These are phyloP conservation scores for Candida montana DNA, from an alignment of 805 yeast genomes.

Conservation along the genomic window DNA sequence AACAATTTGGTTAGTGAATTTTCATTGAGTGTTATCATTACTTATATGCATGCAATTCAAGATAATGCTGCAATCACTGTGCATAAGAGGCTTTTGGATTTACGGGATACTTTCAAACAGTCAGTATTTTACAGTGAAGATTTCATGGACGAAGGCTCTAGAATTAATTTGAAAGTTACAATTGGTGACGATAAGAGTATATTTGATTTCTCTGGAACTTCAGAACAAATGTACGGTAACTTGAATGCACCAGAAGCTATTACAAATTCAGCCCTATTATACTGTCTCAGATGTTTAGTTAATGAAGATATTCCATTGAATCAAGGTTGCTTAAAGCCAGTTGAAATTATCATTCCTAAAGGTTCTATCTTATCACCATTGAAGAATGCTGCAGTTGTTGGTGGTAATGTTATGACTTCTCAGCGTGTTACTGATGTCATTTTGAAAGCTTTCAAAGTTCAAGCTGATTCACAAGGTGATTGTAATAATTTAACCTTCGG, in stretches of 20 bases:
- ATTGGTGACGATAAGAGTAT: constrained; percentile 49
- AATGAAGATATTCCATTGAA: constrained; percentile 87
- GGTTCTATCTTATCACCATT: constrained; percentile 68
- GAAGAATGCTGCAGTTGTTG: constrained; percentile 86
- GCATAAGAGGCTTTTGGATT: constrained; percentile 42
- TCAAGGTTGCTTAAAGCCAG: constrained; percentile 86
- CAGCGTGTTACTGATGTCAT: constrained; percentile 90
- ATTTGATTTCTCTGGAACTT: constrained; percentile 83
- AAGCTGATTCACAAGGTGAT: constrained; percentile 95
- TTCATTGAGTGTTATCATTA: constrained; percentile 50
- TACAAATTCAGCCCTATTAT: constrained; percentile 81
- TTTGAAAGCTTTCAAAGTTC: constrained; percentile 77
- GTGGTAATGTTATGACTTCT: constrained; percentile 92
- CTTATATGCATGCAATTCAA: constrained; percentile 80
- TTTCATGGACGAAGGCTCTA: constrained; percentile 77
- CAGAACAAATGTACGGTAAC: constrained; percentile 84
- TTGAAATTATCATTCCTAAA: constrained; percentile 58
- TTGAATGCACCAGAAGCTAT: constrained; percentile 91
- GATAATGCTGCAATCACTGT: constrained; percentile 73
- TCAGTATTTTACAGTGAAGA: constrained; percentile 48
- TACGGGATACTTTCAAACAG: constrained; percentile 37
- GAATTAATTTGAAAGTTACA: constrained; percentile 50
- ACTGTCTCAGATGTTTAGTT: constrained; percentile 80
- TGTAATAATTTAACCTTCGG: constrained; percentile 95
- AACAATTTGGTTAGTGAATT: constrained; percentile 57